A percentile compares a stretch with the other conserved stretches of the same genome.
phyloP scores from a whole-genome alignment of 345 rosid genomes.

The Rhizophora mangle region DNA sequence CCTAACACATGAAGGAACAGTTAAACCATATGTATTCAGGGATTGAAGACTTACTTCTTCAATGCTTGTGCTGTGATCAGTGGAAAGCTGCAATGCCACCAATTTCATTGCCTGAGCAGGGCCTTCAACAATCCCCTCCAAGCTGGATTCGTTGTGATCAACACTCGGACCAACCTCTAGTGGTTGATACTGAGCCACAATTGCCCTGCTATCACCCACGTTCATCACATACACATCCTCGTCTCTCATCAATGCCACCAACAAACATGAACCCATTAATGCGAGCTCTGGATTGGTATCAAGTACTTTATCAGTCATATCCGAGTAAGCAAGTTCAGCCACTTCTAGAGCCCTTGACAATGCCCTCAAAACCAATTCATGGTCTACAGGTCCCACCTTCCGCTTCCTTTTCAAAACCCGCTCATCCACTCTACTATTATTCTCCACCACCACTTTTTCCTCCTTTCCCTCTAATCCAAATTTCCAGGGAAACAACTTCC shows the following conservation, averaged over 20 bases:
- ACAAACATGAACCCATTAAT: slow-evolving; percentile 92
- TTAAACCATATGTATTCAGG: slow-evolving; percentile 2
- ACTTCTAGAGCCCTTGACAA: slow-evolving; percentile 76
- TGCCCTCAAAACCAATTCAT: slow-evolving; percentile 70
- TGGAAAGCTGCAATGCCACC: slow-evolving; percentile 84
- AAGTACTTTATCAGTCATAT: slow-evolving; percentile 90
- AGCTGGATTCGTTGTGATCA: slow-evolving; percentile 31
- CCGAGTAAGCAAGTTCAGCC: slow-evolving; percentile 79
- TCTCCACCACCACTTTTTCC: slow-evolving; percentile 49
- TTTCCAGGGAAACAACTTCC: slow-evolving; percentile 77
- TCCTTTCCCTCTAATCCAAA: slow-evolving; percentile 65
- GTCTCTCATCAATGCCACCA: slow-evolving; percentile 90
- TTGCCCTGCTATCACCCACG: slow-evolving; percentile 95
- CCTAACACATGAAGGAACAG: slow-evolving; percentile 1
- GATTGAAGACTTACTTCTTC: slow-evolving; percentile 68
- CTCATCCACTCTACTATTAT: slow-evolving; percentile 48
- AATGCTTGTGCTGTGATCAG: slow-evolving; percentile 93
- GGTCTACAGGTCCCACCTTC: slow-evolving; percentile 81
- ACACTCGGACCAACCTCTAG: slow-evolving; percentile 43
- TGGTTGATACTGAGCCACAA: slow-evolving; percentile 72
- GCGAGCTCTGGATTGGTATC: slow-evolving; percentile 90
- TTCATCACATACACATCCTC: slow-evolving; percentile 97
- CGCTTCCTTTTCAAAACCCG: slow-evolving; percentile 52
- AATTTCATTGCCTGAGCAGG: slow-evolving; percentile 44
- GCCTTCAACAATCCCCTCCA: slow-evolving; percentile 53